Base-by-base conservation (phyloP, 305 asterid species). In the Solanum hybrid region DNA sequence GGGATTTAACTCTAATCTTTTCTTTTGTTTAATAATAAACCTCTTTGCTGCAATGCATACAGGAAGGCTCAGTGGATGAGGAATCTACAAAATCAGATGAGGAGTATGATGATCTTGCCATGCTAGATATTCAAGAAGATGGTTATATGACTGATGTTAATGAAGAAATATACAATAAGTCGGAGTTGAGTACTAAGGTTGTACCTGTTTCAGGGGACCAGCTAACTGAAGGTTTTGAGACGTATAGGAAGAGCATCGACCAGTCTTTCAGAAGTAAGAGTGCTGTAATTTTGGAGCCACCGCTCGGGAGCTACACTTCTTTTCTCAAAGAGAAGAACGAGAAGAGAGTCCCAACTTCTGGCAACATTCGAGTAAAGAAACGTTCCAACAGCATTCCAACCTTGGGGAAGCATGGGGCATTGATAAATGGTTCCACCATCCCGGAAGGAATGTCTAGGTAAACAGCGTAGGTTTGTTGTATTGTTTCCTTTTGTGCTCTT, bases 91-190 rank as follows among this genome's bases (percentile, higher is more conserved):
- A 32, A 32, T 32, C 35, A 32, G 35, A 32, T 32, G 35, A 32
- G 35, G 35, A 32, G 35, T 32, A 32, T 32, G 35, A 32, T 32
- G 35, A 32, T 32, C 35, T 32, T 32, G 35, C 35, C 35, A 32
- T 32, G 35, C 35, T 32, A 32, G 35, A 32, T 32, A 32, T 32
- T 32, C 35, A 32, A 5, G 35, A 32, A 32, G 35, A 32, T 32
- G 35, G 96, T 29, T 92, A 93, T 91, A 71, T 88, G 77, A 90
- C 95, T 10, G 98, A 96, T 87, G 91, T 94, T 31, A 95, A 94
- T 7, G 94, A 89, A 81, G 86, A 40, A 71, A 76, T 88, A 71
- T 71, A 31, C 81, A 75, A 89, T 35, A 90, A 88, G 76, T 88
- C 69, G 17, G 88, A 79, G 86, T 87, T 86, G 71, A 85, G 89